A percentile compares a stretch with the other conserved stretches of the same genome.
phyloP scores from a whole-genome alignment of 306 rosid genomes.

The Prinsepia uniflora region DNA sequence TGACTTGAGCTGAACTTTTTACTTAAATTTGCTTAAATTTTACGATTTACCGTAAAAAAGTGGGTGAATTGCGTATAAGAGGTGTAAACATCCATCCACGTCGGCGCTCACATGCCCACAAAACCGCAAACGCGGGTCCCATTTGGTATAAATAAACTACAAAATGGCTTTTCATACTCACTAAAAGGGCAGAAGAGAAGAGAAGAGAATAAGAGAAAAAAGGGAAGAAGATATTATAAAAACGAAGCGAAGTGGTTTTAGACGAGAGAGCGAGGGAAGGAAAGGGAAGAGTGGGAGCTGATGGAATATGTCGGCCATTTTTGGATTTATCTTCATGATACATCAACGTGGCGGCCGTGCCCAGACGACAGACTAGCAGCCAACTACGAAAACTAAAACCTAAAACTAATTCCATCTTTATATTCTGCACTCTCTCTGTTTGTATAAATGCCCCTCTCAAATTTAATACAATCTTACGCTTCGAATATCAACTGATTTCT shows the following conservation, averaged over 20 bases:
- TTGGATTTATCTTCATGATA: conserved; percentile 65
- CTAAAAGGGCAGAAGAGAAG: neutral
- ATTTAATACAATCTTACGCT: neutral
- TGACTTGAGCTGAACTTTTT: too few species aligned
- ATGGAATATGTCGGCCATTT: conserved; percentile 87
- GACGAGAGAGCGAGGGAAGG: neutral
- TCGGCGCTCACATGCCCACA: conserved; percentile 28
- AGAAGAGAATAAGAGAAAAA: neutral
- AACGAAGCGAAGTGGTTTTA: neutral
- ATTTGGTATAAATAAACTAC: conserved; percentile 14
- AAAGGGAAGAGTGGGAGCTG: conserved; percentile 28
- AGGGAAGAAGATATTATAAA: neutral
- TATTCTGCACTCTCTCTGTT: conserved; percentile 4
- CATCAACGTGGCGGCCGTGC: conserved; percentile 86
- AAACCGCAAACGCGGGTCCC: conserved; percentile 32
- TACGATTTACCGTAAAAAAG: too few species aligned
- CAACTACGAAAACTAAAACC: conserved; percentile 52
- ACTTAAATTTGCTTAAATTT: too few species aligned
- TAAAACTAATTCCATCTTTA: conserved; percentile 33
- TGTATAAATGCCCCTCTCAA: conserved; percentile 4
- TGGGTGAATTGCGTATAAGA: conserved; percentile 10
- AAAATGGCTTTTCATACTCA: conserved; percentile 12
- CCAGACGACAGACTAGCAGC: conserved; percentile 70
- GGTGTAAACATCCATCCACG: conserved; percentile 33
- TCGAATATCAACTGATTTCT: neutral